Conservation (phyloP, 208 protist species). For the Acanthamoeba sp. region DNA sequence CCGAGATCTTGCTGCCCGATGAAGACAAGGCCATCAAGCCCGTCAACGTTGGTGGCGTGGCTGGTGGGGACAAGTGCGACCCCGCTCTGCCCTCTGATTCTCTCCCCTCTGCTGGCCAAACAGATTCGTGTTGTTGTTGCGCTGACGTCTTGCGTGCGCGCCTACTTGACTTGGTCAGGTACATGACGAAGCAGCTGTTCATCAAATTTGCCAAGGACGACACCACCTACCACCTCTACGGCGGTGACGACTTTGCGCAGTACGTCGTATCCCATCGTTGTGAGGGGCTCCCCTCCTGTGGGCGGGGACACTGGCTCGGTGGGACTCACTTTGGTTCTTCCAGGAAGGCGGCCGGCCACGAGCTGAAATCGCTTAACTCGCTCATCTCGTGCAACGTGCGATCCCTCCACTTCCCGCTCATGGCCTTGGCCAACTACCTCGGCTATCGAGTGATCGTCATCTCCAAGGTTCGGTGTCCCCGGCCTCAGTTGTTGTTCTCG, state of each 20-base stretch:
- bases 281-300: background rate
- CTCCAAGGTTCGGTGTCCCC: conserved; percentile 53
- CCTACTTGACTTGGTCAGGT: background rate
- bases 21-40: conserved; percentile 9
- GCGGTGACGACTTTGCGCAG: conserved; percentile 71
- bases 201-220: conserved; percentile 79
- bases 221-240: conserved; percentile 40
- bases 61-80: conserved; percentile 70
- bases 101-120: background rate
- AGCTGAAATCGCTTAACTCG: conserved; percentile 71
- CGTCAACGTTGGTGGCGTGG: conserved; percentile 66
- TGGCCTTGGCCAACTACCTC: conserved; percentile 68
- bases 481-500: background rate
- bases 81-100: background rate
- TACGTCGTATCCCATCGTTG: background rate
- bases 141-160: background rate
- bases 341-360: conserved; percentile 63
- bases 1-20: background rate
- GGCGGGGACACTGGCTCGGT: too few relatives aligned
- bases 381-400: conserved; percentile 69
- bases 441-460: conserved; percentile 64
- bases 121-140: background rate
- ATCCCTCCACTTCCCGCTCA: conserved; percentile 73
- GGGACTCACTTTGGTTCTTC: background rate
- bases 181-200: conserved; percentile 73